Evolutionary conservation across 2,329 filamentous ascomycete species (phyloP).

Genomic region (Fusarium cicatricum): DNA sequence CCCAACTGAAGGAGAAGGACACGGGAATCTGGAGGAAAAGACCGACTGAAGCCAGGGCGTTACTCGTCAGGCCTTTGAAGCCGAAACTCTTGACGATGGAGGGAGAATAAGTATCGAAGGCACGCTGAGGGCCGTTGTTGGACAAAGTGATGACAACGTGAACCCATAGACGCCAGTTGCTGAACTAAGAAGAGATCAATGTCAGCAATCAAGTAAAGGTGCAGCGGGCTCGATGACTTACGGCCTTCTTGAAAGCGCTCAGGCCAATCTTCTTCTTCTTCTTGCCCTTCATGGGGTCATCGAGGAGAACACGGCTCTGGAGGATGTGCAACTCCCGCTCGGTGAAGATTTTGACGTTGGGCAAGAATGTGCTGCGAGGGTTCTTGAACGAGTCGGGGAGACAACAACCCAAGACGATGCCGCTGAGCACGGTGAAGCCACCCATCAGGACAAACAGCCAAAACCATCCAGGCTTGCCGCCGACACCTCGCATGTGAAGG

Average conservation of each 20-base stretch:
- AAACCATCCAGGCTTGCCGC: conserved; percentile 61
- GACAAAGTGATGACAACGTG: conserved; percentile 60
- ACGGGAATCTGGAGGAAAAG: conserved; percentile 61
- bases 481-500: conserved; percentile 58
- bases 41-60: conserved; percentile 64
- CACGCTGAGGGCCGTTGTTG: conserved; percentile 58
- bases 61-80: conserved; percentile 56
- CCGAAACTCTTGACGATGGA: conserved; percentile 63
- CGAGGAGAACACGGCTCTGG: conserved; percentile 50
- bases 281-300: conserved; percentile 56
- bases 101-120: conserved; percentile 62
- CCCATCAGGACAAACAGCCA: conserved; percentile 65
- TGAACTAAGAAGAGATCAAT: conserved; percentile 45
- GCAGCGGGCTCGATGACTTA: conserved; percentile 33
- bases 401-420: conserved; percentile 52
- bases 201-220: conserved; percentile 5
- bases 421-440: conserved; percentile 57
- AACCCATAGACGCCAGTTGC: conserved; percentile 60
- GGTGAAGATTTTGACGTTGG: conserved; percentile 47
- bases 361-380: conserved; percentile 53
- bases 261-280: conserved; percentile 58
- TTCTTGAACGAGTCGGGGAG: conserved; percentile 56
- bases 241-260: conserved; percentile 54
- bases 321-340: conserved; percentile 54
- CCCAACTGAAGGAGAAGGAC: conserved; percentile 59